Evolutionary conservation across 2,329 filamentous ascomycete species (phyloP).

Genomic region (Phymatotrichopsis omnivora): DNA sequence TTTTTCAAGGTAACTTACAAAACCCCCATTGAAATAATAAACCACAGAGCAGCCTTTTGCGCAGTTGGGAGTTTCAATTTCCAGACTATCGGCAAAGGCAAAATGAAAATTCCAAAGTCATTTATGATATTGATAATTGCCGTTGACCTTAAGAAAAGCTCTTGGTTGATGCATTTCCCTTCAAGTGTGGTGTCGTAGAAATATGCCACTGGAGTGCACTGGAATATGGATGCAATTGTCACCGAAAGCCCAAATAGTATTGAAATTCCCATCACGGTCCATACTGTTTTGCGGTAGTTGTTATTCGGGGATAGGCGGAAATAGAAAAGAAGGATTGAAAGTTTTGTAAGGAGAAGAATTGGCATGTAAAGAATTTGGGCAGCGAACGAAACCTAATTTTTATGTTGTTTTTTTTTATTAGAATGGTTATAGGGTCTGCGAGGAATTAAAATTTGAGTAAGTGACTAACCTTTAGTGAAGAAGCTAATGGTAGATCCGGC

Average conservation of each 20-base stretch:
- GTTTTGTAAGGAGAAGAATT: constrained; percentile 37
- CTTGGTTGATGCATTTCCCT: constrained; percentile 40
- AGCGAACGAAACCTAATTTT: constrained; percentile 30
- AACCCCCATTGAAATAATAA: constrained; percentile 39
- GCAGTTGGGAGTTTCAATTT: constrained; percentile 38
- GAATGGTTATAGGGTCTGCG: too few relatives aligned
- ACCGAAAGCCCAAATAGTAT: constrained; percentile 35
- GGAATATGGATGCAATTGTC: constrained; percentile 35
- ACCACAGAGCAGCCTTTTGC: constrained; percentile 37
- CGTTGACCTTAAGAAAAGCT: constrained; percentile 43
- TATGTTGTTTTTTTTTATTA: not conserved
- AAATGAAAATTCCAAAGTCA: constrained; percentile 37
- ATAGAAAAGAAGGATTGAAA: constrained; percentile 39
- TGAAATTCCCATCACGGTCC: constrained; percentile 32
- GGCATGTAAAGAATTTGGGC: constrained; percentile 36
- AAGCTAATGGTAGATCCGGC: constrained; percentile 4
- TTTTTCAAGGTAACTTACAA: constrained; percentile 33
- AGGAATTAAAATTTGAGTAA: too few relatives aligned
- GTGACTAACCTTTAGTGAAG: constrained; percentile 9
- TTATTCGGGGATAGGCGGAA: constrained; percentile 34
- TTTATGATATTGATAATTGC: constrained; percentile 38
- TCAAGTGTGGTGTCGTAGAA: constrained; percentile 32
- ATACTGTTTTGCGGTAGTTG: constrained; percentile 33
- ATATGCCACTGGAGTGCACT: constrained; percentile 36
- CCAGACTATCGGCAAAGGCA: constrained; percentile 37